These are phyloP conservation scores for Penicillium pancosmium DNA, from an alignment of 495 filamentous ascomycete species.

Conservation along the genomic window DNA sequence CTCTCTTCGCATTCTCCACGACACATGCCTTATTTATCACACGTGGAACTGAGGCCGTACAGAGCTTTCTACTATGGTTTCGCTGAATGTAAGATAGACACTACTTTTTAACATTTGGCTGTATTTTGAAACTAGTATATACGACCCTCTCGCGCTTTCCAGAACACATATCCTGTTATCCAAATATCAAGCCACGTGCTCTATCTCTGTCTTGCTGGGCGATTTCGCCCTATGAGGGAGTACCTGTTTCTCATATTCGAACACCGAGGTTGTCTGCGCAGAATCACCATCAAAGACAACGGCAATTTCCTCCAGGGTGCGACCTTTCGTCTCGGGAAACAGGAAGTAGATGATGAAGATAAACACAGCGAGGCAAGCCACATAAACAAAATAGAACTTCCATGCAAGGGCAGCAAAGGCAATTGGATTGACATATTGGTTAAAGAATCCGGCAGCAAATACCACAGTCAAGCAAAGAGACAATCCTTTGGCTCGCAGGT, in stretches of 20 bases:
- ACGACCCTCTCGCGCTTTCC: too few species aligned
- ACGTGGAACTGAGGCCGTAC: neutral
- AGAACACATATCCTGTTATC: too few species aligned
- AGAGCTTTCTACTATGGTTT: too few species aligned
- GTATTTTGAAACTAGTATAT: too few species aligned
- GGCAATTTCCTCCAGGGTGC: slow-evolving; percentile 2
- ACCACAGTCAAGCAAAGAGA: slow-evolving; percentile 27
- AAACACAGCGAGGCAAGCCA: neutral
- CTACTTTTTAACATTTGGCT: too few species aligned
- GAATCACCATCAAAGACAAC: slow-evolving; percentile 1
- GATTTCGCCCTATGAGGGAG: neutral
- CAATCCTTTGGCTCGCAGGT: slow-evolving; percentile 66
- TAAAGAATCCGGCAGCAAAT: slow-evolving; percentile 1
- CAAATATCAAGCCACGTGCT: neutral
- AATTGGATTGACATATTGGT: neutral
- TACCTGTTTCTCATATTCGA: neutral
- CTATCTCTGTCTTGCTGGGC: neutral
- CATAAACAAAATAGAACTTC: slow-evolving; percentile 8
- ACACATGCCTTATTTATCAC: neutral
- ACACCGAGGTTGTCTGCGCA: neutral
- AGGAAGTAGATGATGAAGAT: neutral
- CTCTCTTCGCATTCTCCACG: neutral
- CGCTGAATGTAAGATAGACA: too few species aligned
- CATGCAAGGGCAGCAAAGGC: slow-evolving; percentile 2
- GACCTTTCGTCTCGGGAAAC: slow-evolving; percentile 5